A percentile compares a stretch with the other conserved stretches of the same genome.
These are phyloP conservation scores for Candida odintsovae DNA, from an alignment of 805 yeast species.

Conservation along the genomic window DNA sequence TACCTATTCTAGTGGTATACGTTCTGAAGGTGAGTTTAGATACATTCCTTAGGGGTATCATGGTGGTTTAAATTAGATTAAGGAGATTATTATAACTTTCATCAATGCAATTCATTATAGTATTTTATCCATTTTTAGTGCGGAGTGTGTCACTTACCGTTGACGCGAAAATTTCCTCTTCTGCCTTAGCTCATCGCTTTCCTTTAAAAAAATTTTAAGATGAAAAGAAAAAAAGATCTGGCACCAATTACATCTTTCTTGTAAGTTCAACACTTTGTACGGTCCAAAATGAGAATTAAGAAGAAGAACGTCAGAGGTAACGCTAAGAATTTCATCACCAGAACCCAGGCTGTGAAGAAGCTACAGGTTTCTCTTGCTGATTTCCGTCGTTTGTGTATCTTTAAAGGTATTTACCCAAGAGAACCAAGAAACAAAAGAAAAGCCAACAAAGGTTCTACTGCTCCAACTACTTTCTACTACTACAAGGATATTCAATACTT, in stretches of 20 bases:
- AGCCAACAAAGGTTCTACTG: conserved; percentile 97
- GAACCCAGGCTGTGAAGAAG: conserved; percentile 91
- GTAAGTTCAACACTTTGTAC: background rate
- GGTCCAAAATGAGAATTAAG: conserved; percentile 45
- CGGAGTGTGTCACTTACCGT: background rate
- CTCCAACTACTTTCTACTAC: conserved; percentile 91
- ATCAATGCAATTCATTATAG: background rate
- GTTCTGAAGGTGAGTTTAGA: background rate
- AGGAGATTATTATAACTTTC: too few relatives aligned
- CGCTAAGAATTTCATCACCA: conserved; percentile 86
- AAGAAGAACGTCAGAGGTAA: conserved; percentile 83
- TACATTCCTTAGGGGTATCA: background rate
- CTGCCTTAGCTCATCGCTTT: background rate
- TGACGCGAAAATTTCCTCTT: background rate
- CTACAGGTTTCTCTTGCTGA: conserved; percentile 93
- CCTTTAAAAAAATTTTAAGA: background rate
- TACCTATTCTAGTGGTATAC: background rate
- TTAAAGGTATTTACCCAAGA: conserved; percentile 96
- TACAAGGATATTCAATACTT: conserved; percentile 91
- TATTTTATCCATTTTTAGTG: too few relatives aligned
- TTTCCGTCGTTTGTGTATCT: conserved; percentile 93
- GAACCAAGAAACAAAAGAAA: conserved; percentile 94
- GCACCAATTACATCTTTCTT: background rate
- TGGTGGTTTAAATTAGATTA: too few relatives aligned
- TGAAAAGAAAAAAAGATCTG: background rate